phyloP scores from a whole-genome alignment of 2,329 filamentous ascomycete genomes.

The Dactylellina drechsleri region DNA sequence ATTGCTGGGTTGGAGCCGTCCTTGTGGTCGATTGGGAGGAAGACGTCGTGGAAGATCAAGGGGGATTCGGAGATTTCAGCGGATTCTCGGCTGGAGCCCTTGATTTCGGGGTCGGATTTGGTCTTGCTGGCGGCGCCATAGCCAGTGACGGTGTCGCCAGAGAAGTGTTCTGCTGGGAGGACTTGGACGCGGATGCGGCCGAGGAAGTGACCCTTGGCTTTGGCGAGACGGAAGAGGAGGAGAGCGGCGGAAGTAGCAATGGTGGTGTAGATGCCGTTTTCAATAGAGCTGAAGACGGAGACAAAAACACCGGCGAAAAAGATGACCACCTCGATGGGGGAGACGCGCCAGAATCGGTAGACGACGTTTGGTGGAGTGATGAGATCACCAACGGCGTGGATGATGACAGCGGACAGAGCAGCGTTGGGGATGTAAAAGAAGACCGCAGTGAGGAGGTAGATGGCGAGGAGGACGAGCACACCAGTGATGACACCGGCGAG shows the following conservation, averaged over 20 bases:
- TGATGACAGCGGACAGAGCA: conserved; percentile 85
- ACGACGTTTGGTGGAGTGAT: conserved; percentile 90
- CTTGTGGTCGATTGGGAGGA: conserved; percentile 84
- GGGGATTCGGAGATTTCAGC: conserved; percentile 60
- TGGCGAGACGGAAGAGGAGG: conserved; percentile 83
- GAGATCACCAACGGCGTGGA: conserved; percentile 92
- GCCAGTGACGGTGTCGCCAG: conserved; percentile 66
- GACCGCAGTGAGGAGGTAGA: conserved; percentile 85
- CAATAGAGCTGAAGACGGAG: conserved; percentile 86
- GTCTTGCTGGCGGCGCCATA: conserved; percentile 42
- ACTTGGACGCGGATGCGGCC: conserved; percentile 86
- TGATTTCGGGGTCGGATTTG: conserved; percentile 57
- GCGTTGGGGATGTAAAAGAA: conserved; percentile 94
- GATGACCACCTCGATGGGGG: conserved; percentile 86
- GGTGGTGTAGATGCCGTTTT: conserved; percentile 90
- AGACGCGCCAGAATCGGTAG: conserved; percentile 95
- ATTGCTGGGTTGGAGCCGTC: conserved; percentile 91
- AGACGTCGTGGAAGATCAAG: conserved; percentile 73
- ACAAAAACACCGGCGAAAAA: conserved; percentile 94
- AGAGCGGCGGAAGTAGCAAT: conserved; percentile 80
- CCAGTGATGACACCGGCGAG: conserved; percentile 90
- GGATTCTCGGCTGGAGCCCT: conserved; percentile 59
- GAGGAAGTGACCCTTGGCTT: conserved; percentile 83
- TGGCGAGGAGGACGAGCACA: conserved; percentile 83
- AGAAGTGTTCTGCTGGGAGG: conserved; percentile 75